Percentiles rank a stretch among this genome's conserved stretches.
phyloP scores from a whole-genome alignment of 2,329 filamentous ascomycete genomes.

The Talaromyces sp. region DNA sequence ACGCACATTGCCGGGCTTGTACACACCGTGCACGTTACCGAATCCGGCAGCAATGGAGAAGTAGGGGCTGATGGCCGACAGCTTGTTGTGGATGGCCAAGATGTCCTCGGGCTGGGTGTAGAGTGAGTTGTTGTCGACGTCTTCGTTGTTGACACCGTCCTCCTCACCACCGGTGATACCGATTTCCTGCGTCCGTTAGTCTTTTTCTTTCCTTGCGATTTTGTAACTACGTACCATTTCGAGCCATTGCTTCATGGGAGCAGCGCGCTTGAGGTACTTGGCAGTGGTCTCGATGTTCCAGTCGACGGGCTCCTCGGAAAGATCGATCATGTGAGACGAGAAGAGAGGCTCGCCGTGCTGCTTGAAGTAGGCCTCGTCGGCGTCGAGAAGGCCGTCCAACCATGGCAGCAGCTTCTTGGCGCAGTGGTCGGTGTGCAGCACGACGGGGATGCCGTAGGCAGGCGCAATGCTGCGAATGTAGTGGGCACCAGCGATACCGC shows the following conservation, averaged over 20 bases:
- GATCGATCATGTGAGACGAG: constrained; percentile 97
- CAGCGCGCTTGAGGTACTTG: constrained; percentile 87
- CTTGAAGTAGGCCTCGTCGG: constrained; percentile 95
- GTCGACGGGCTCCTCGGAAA: constrained; percentile 84
- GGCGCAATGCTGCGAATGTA: constrained; percentile 88
- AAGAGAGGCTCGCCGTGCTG: constrained; percentile 85
- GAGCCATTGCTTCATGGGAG: constrained; percentile 97
- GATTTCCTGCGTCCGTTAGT: constrained; percentile 54
- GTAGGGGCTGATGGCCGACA: constrained; percentile 82
- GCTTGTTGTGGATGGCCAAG: constrained; percentile 80
- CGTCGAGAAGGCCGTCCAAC: constrained; percentile 93
- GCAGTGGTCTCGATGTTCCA: constrained; percentile 90
- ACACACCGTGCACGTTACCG: constrained; percentile 98
- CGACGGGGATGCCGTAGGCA: constrained; percentile 79
- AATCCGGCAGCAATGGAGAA: constrained; percentile 98
- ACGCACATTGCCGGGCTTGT: constrained; percentile 96
- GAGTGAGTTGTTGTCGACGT: constrained; percentile 91
- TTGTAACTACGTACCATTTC: constrained; percentile 73
- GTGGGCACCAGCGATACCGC: constrained; percentile 82
- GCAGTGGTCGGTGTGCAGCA: constrained; percentile 97
- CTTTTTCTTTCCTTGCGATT: neutral
- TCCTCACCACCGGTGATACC: constrained; percentile 96
- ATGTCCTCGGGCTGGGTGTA: constrained; percentile 99
- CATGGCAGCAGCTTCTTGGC: constrained; percentile 99
- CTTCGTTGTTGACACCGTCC: constrained; percentile 97